Conservation (phyloP, 169 alveolate species). For the Plasmodium ovale region DNA sequence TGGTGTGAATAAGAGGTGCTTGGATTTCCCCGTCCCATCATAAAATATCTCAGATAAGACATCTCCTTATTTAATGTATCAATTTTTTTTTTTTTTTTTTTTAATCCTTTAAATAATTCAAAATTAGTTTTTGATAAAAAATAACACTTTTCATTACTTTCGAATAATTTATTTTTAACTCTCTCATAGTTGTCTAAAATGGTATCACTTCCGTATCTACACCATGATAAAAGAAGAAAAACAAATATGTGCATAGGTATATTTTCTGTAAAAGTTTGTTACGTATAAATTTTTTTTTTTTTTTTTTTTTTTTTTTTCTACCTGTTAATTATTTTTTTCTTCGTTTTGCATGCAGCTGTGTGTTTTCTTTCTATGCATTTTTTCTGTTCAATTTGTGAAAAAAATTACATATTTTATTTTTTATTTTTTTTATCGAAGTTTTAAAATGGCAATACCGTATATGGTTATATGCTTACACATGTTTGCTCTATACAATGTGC, state of each 20-base stretch:
- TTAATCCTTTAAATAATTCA: conserved; percentile 64
- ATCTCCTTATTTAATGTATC: conserved; percentile 34
- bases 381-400: conserved; percentile 4
- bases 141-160: conserved; percentile 65
- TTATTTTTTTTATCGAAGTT: neutral
- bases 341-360: conserved; percentile 8
- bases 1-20: neutral
- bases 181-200: conserved; percentile 54
- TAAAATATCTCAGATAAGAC: conserved; percentile 35
- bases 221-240: neutral
- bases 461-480: too few species aligned
- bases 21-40: conserved; percentile 12
- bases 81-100: conserved; percentile 56
- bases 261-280: too few species aligned
- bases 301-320: neutral
- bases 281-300: too few species aligned
- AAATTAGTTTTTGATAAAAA: conserved; percentile 66
- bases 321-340: conserved; percentile 26
- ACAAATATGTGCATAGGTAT: neutral
- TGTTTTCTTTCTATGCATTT: neutral
- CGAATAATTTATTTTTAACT: conserved; percentile 48
- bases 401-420: neutral
- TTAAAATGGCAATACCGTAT: too few species aligned
- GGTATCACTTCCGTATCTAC: conserved; percentile 56
- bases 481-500: too few species aligned